phyloP scores from a whole-genome alignment of 495 filamentous ascomycete species.

The Lindgomyces ingoldianus region DNA sequence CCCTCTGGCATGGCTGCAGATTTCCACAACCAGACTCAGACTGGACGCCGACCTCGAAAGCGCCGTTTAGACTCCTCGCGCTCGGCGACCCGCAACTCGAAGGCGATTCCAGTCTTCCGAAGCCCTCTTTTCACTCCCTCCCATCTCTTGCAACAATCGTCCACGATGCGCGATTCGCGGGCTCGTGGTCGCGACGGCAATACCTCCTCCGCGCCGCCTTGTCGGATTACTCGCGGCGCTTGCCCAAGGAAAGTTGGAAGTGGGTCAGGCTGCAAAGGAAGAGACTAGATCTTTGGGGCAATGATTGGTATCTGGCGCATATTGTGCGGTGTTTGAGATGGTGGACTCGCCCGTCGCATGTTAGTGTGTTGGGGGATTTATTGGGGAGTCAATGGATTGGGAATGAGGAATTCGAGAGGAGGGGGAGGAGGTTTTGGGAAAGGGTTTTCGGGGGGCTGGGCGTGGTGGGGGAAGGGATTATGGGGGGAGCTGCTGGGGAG shows the following conservation, averaged over 20 bases:
- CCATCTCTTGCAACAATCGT: conserved; percentile 43
- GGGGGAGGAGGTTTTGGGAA: conserved; percentile 77
- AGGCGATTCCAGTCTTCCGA: conserved; percentile 79
- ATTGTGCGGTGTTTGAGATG: conserved; percentile 84
- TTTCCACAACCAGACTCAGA: conserved; percentile 56
- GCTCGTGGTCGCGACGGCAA: conserved; percentile 24
- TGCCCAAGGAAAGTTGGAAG: conserved; percentile 50
- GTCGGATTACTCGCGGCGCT: conserved; percentile 59
- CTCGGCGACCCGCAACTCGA: conserved; percentile 95
- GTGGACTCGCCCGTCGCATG: conserved; percentile 82
- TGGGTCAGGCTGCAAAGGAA: conserved; percentile 67
- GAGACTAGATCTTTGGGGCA: conserved; percentile 81
- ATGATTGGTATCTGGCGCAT: conserved; percentile 92
- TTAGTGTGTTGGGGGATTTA: conserved; percentile 85
- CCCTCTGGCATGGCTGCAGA: conserved; percentile 75
- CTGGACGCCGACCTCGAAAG: conserved; percentile 40
- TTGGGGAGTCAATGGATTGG: conserved; percentile 96
- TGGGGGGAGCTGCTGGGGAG: conserved; percentile 46
- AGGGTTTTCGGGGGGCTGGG: conserved; percentile 71
- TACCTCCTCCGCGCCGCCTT: conserved; percentile 38
- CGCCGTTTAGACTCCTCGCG: conserved; percentile 82
- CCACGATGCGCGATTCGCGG: conserved; percentile 47
- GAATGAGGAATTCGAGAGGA: conserved; percentile 74
- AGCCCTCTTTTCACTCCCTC: conserved; percentile 59
- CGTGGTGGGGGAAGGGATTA: conserved; percentile 51